Percentiles rank a stretch among this genome's conserved stretches.
Evolutionary conservation across 495 filamentous ascomycete genomes (phyloP).

Genomic region (Collariella sp.): DNA sequence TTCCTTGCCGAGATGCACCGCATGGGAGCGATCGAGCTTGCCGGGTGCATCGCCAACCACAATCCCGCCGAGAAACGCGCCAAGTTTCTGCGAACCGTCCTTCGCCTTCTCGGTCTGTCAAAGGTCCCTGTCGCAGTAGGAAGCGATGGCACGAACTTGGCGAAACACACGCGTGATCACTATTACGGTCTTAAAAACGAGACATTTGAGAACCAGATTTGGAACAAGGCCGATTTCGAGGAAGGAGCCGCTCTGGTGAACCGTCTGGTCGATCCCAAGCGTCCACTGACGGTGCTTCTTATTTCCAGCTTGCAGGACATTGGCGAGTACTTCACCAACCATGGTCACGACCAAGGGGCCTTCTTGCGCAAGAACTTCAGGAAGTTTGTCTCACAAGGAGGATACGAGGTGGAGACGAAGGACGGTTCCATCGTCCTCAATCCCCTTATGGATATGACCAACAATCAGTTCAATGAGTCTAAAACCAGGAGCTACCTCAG

Average conservation of each 20-base stretch:
- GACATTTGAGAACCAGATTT: conserved; percentile 1
- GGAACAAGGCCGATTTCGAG: not conserved
- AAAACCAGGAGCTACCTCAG: conserved; percentile 5
- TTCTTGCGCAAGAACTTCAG: conserved; percentile 5
- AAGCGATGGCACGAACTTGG: not conserved
- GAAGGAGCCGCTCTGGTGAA: not conserved
- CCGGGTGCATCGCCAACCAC: conserved; percentile 16
- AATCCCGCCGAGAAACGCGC: conserved; percentile 4
- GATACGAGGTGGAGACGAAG: conserved; percentile 1
- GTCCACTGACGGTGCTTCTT: conserved; percentile 12
- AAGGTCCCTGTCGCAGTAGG: conserved; percentile 8
- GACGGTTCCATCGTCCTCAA: not conserved
- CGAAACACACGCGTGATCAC: not conserved
- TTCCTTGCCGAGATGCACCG: conserved; percentile 20
- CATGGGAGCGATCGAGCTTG: conserved; percentile 14
- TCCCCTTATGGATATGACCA: conserved; percentile 1
- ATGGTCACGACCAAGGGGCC: not conserved
- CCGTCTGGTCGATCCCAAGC: not conserved
- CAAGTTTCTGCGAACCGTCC: conserved; percentile 10
- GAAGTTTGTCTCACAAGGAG: conserved; percentile 18
- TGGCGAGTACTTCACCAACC: conserved; percentile 6
- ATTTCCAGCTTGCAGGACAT: conserved; percentile 16
- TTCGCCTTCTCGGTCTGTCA: conserved; percentile 3
- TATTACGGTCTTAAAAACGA: conserved; percentile 17
- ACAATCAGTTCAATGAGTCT: conserved; percentile 5